Base-by-base conservation (phyloP, 345 rosid species). In the Luvunga scandens region DNA sequence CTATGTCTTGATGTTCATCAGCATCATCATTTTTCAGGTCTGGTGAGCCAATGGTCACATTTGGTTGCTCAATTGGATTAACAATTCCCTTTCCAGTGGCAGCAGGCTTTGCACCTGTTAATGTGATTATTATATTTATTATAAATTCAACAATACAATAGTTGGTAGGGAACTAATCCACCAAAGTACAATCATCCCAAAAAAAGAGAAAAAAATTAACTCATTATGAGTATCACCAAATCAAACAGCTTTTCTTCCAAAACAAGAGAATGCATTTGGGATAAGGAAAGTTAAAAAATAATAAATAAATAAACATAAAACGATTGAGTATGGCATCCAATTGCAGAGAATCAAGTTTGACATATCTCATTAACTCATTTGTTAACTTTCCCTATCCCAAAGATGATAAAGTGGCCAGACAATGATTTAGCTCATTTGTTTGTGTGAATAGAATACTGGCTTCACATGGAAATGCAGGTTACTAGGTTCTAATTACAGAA, bases 1-100 rank as follows among this genome's bases (percentile, higher is more conserved):
- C 87, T 55, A 89, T 85, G 62, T 90, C 98, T 34, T 81, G 91
- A 81, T 94, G 89, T 9, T 91, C 97, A 59, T 91, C 93, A 42
- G 36, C 91, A 39, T 91, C 98, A 1, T 85, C 85, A 63, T 85
- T 86, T 85, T 85, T 87, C 4, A 76, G 88, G 55, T 65, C 85
- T 25, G 88, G 89, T 31, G 89, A 86, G 70, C 62, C 19, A 66
- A 81, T 62, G 13, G 87, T 60, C n/a, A 71, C 24, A 72, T 83
- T 84, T 75, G 77, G 73, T 69, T 67, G 84, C n/a, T 78, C 74
- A 48, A 75, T 21, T 36, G 85, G 88, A 82, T 77, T 90, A 69
- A 83, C 72, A 69, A 79, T 76, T 53, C 81, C 81, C 83, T 80
- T 86, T 60, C 36, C 34, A 36, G 80, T 60, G 76, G 79, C 34